phyloP scores from a whole-genome alignment of 768 basidiomycete genomes.

The Agrocybe praecox region DNA sequence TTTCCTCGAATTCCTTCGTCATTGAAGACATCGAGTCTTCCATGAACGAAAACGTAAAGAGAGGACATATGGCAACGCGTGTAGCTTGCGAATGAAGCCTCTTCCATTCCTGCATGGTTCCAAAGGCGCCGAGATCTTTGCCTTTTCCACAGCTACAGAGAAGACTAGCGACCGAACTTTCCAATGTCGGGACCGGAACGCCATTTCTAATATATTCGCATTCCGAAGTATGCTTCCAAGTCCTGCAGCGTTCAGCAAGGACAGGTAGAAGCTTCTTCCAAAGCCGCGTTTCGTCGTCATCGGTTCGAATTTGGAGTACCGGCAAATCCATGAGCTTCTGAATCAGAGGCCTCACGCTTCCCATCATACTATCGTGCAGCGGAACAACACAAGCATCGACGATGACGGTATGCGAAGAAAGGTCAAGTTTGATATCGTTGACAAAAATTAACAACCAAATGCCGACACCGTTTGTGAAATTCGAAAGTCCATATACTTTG shows the following conservation, averaged over 20 bases:
- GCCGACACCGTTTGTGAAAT: conserved; percentile 15
- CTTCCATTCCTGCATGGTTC: conserved; percentile 34
- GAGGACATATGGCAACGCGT: conserved; percentile 51
- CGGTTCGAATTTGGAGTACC: conserved; percentile 16
- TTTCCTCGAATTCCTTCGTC: not conserved
- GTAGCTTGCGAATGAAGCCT: conserved; percentile 44
- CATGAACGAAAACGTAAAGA: conserved; percentile 55
- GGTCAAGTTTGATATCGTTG: conserved; percentile 46
- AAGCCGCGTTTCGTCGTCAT: conserved; percentile 35
- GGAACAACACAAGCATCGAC: conserved; percentile 52
- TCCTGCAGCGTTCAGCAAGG: conserved; percentile 54
- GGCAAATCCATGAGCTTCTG: not conserved
- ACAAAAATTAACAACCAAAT: conserved; percentile 48
- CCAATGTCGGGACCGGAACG: conserved; percentile 41
- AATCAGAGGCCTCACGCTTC: conserved; percentile 14
- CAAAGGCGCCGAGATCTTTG: conserved; percentile 43
- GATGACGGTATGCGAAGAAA: conserved; percentile 51
- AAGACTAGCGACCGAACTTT: conserved; percentile 36
- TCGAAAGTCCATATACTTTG: conserved; percentile 22
- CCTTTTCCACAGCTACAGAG: conserved; percentile 59
- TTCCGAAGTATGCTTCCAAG: conserved; percentile 45
- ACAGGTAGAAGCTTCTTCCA: conserved; percentile 58
- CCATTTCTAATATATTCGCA: conserved; percentile 48
- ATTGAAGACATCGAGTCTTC: conserved; percentile 26
- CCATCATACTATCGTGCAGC: conserved; percentile 23